phyloP scores from a whole-genome alignment of 2,329 filamentous ascomycete species.

The Colletotrichum aenigma region DNA sequence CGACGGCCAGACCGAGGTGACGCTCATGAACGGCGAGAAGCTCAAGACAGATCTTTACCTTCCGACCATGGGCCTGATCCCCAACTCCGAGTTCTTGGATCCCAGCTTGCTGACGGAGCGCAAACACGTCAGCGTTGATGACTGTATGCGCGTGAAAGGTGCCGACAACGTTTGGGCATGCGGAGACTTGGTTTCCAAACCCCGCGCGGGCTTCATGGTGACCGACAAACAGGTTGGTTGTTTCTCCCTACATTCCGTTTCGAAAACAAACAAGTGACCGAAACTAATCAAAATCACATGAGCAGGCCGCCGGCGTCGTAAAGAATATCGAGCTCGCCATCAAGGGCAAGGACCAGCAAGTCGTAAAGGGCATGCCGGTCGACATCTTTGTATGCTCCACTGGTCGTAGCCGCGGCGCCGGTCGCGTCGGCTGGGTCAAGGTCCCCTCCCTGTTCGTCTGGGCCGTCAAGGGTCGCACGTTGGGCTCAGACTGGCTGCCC shows the following conservation, averaged over 20 bases:
- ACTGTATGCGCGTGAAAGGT: constrained; percentile 51
- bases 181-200: constrained; percentile 57
- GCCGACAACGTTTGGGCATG: constrained; percentile 55
- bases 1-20: constrained; percentile 53
- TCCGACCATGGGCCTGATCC: constrained; percentile 57
- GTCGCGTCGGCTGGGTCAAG: constrained; percentile 50
- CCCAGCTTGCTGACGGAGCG: constrained; percentile 44
- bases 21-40: constrained; percentile 49
- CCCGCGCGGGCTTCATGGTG: constrained; percentile 61
- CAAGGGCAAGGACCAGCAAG: constrained; percentile 44
- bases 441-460: constrained; percentile 57
- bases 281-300: background rate
- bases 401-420: constrained; percentile 54
- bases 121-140: constrained; percentile 54
- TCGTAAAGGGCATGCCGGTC: constrained; percentile 51
- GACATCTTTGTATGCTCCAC: constrained; percentile 54
- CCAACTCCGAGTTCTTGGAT: constrained; percentile 60
- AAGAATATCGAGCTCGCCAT: constrained; percentile 58
- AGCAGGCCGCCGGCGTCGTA: constrained; percentile 51
- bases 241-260: background rate
- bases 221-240: constrained; percentile 58
- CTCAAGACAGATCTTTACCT: constrained; percentile 61
- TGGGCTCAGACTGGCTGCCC: constrained; percentile 47
- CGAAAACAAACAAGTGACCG: background rate
- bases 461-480: constrained; percentile 54